A percentile compares a stretch with the other conserved stretches of the same genome.
phyloP scores from a whole-genome alignment of 306 rosid species.

The Castanea sativa region DNA sequence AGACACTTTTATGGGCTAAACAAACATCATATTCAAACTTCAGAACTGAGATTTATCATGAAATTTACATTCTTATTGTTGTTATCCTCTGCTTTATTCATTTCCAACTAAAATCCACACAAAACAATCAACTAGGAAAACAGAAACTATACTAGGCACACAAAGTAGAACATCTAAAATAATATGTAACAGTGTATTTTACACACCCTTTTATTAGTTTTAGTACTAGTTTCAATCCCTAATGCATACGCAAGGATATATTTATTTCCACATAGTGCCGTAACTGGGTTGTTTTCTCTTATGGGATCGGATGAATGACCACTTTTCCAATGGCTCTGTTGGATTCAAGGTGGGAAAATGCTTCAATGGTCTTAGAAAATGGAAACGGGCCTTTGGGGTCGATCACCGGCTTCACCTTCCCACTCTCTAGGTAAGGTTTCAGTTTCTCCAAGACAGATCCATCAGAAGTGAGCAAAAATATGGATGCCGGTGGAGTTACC shows the following conservation, averaged over 20 bases:
- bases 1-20: not conserved
- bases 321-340: conserved; percentile 59
- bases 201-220: not conserved
- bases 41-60: not conserved
- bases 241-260: not conserved
- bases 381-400: conserved; percentile 42
- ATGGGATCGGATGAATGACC: conserved; percentile 60
- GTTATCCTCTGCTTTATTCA: not conserved
- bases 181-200: too few species aligned
- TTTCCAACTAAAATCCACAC: too few species aligned
- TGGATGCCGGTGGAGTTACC: conserved; percentile 30
- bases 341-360: conserved; percentile 55
- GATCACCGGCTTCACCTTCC: conserved; percentile 62
- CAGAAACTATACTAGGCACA: not conserved
- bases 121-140: not conserved
- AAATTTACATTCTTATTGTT: not conserved
- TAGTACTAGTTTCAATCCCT: not conserved
- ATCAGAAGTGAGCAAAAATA: conserved; percentile 38
- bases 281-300: not conserved
- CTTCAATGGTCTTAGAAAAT: conserved; percentile 42
- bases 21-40: not conserved
- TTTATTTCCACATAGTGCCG: not conserved
- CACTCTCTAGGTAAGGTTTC: conserved; percentile 61
- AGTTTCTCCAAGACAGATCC: conserved; percentile 51
- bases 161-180: not conserved